Conservation (phyloP, 2,329 filamentous ascomycete species). For the Stylonectria norvegica region DNA sequence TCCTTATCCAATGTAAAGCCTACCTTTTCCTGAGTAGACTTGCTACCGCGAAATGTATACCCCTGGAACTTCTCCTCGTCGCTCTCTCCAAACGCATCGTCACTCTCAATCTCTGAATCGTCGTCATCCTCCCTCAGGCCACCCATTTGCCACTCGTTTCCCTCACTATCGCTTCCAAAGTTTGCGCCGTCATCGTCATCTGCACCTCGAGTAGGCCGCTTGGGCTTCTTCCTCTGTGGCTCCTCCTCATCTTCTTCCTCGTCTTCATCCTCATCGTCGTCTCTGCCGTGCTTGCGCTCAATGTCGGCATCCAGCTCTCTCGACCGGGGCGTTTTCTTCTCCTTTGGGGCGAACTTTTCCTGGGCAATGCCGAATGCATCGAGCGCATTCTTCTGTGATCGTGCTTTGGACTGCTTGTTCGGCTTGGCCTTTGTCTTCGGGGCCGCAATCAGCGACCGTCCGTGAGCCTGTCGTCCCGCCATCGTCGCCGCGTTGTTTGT, state of each 20-base stretch:
- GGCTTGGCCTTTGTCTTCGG: slow-evolving; percentile 31
- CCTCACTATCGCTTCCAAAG: slow-evolving; percentile 78
- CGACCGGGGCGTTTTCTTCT: slow-evolving; percentile 47
- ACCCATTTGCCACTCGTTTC: slow-evolving; percentile 80
- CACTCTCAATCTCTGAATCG: slow-evolving; percentile 63
- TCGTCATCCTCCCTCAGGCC: slow-evolving; percentile 53
- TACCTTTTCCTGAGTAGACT: slow-evolving; percentile 33
- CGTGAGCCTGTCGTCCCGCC: slow-evolving; percentile 59
- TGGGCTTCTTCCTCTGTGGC: slow-evolving; percentile 40
- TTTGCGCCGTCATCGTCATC: slow-evolving; percentile 58
- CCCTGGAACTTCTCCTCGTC: slow-evolving; percentile 83
- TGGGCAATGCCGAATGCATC: slow-evolving; percentile 57
- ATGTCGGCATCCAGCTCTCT: slow-evolving; percentile 50
- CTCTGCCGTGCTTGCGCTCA: slow-evolving; percentile 42
- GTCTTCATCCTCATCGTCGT: slow-evolving; percentile 44
- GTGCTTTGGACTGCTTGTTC: slow-evolving; percentile 46
- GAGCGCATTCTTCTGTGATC: slow-evolving; percentile 48
- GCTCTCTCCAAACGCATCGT: slow-evolving; percentile 83
- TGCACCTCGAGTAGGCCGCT: slow-evolving; percentile 39
- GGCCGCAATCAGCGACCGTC: slow-evolving; percentile 45
- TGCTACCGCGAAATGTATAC: slow-evolving; percentile 56
- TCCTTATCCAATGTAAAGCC: background rate
- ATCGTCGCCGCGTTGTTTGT: slow-evolving; percentile 33
- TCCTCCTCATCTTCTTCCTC: slow-evolving; percentile 54
- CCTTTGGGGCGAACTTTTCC: slow-evolving; percentile 47